Evolutionary conservation across 73 alveolate genomes (phyloP).

Genomic region (Paramecium caudatum): DNA sequence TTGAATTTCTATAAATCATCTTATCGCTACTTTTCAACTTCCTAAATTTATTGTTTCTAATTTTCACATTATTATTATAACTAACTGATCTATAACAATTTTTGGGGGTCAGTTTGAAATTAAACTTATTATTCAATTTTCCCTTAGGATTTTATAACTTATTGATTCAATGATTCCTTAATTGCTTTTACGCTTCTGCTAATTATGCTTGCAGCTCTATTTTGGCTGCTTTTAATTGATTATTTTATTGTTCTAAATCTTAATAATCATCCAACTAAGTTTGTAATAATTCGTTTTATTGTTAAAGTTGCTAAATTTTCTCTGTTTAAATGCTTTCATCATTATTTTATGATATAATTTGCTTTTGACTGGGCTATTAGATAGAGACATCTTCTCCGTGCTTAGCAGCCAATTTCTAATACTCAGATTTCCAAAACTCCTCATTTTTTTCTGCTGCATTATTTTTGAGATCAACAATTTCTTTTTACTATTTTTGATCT

Average conservation of each 20-base stretch:
- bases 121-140: neutral
- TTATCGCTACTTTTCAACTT: neutral
- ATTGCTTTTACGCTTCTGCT: neutral
- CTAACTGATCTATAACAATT: neutral
- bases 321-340: neutral
- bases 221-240: neutral
- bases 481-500: too few relatives aligned
- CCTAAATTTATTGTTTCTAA: neutral
- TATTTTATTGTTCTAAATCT: neutral
- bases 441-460: neutral
- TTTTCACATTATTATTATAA: neutral
- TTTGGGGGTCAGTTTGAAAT: neutral
- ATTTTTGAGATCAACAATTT: neutral
- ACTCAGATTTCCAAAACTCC: constrained; percentile 8
- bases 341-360: too few relatives aligned
- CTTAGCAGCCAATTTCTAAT: neutral
- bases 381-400: neutral
- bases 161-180: neutral
- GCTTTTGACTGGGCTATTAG: too few relatives aligned
- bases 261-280: neutral
- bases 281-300: neutral
- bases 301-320: neutral
- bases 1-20: neutral
- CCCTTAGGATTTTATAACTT: neutral
- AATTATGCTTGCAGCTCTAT: neutral